Base-by-base conservation (phyloP, 2,329 filamentous ascomycete species). In the Lomentospora prolificans region DNA sequence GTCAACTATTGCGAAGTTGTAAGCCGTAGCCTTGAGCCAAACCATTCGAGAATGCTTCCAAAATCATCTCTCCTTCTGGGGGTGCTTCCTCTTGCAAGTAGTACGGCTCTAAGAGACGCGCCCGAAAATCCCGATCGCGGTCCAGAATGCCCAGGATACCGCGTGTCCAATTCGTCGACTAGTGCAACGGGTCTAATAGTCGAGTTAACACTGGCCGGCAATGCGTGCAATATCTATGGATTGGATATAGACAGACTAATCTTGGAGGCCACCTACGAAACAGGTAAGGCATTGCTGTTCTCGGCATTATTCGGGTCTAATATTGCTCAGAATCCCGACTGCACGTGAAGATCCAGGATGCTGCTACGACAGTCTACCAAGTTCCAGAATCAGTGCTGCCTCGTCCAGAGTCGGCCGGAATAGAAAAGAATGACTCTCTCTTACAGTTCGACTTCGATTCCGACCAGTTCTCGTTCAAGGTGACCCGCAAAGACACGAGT, bases 331-430 rank as follows among this genome's bases (percentile, higher is more conserved):
- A 33, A 33, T 33, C 30, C 14, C 82, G 87, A 24, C 75, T 90
- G 2, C 86, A 89, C 65, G 82, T 90, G 63, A 78, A 85, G 62
- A 87, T 90, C 55, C 79, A 82, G 58, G 87, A 90, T 67, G 74
- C 77, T 9, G 77, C 73, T 10, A 75, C 83, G 58, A 75, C 81
- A 48, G 83, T 85, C 48, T 90, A 87, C 63, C 85, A 90, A 66
- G 79, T 90, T 2, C 86, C 86, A 14, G 79, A 83, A 50, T 76
- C 75, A 2, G 79, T 87, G 24, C 69, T 89, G 14, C 76, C 83
- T 8, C 78, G 84, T 1, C 85, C 85, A 0, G 63, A 4, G 60
- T 19, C 28, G 19, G 50, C 50, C 48, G 33, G 28, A 24, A 31
- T 10, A 22, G 25, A 27, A 8, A 10, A 27, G n/a, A 31, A 22